These are phyloP conservation scores for Carallia pectinifolia DNA, from an alignment of 345 rosid genomes.

Conservation along the genomic window DNA sequence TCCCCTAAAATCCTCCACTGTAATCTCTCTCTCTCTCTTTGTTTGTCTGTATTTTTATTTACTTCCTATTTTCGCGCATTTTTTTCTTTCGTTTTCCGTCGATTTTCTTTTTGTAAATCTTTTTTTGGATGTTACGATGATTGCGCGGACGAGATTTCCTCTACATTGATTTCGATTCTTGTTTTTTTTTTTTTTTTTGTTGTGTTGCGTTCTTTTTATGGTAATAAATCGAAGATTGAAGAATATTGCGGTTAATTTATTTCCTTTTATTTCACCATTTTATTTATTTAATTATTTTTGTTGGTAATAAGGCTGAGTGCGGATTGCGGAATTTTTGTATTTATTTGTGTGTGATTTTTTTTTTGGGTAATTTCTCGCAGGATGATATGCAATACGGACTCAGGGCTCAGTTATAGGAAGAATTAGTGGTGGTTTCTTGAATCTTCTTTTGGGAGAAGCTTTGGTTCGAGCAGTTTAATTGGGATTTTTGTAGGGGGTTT, in stretches of 20 bases:
- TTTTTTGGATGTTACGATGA: neutral
- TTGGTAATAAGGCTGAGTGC: no score
- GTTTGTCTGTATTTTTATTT: neutral
- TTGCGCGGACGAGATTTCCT: neutral
- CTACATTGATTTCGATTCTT: neutral
- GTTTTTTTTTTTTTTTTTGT: neutral
- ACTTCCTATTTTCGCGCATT: neutral
- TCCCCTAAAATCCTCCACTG: constrained; percentile 11
- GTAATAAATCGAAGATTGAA: no score
- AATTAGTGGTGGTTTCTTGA: constrained; percentile 15
- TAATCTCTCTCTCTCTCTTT: neutral
- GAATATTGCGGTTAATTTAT: no score
- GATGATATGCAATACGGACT: neutral
- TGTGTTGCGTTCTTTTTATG: neutral
- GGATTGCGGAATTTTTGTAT: no score
- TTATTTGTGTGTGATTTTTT: neutral
- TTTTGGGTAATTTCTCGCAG: constrained; percentile 11
- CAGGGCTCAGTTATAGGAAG: constrained; percentile 12
- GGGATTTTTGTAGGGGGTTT: neutral
- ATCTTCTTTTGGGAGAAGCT: constrained; percentile 7
- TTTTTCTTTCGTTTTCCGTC: neutral
- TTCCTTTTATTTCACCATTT: no score
- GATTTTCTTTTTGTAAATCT: neutral
- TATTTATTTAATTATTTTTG: no score
- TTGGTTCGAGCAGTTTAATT: constrained; percentile 1